Conservation (phyloP, 2,329 filamentous ascomycete genomes). For the Hymenoscyphus infarciens region DNA sequence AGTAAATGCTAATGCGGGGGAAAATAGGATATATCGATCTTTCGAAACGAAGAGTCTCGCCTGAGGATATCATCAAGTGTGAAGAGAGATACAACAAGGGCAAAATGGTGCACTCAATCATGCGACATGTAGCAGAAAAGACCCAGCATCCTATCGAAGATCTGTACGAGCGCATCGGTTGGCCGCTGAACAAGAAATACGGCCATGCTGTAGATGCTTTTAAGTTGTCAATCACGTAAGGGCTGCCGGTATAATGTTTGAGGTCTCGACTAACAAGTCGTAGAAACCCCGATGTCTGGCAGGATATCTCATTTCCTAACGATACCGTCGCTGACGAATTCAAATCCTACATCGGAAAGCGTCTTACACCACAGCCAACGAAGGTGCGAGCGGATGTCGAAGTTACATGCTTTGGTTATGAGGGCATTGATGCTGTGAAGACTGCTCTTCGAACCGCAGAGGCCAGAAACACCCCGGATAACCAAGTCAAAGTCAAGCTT, state of each 20-base stretch:
- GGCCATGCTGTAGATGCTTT: constrained; percentile 97
- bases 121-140: constrained; percentile 98
- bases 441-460: constrained; percentile 85
- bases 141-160: constrained; percentile 90
- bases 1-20: constrained; percentile 14
- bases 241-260: not conserved
- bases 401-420: constrained; percentile 91
- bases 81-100: constrained; percentile 99
- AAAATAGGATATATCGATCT: constrained; percentile 85
- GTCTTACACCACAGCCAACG: constrained; percentile 94
- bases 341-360: constrained; percentile 93
- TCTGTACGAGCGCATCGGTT: constrained; percentile 90
- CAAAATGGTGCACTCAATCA: constrained; percentile 98
- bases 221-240: constrained; percentile 96
- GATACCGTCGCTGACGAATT: constrained; percentile 84
- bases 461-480: constrained; percentile 85
- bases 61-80: constrained; percentile 97
- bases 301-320: constrained; percentile 84
- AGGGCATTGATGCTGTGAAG: constrained; percentile 98
- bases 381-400: constrained; percentile 98
- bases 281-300: constrained; percentile 94
- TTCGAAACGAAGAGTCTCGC: constrained; percentile 94
- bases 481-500: constrained; percentile 95
- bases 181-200: constrained; percentile 97
- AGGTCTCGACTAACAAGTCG: not conserved